Percentiles rank a stretch among this genome's conserved stretches.
Evolutionary conservation across 148 eudicot species (phyloP).

Genomic region (Camellia lanceoleosa): DNA sequence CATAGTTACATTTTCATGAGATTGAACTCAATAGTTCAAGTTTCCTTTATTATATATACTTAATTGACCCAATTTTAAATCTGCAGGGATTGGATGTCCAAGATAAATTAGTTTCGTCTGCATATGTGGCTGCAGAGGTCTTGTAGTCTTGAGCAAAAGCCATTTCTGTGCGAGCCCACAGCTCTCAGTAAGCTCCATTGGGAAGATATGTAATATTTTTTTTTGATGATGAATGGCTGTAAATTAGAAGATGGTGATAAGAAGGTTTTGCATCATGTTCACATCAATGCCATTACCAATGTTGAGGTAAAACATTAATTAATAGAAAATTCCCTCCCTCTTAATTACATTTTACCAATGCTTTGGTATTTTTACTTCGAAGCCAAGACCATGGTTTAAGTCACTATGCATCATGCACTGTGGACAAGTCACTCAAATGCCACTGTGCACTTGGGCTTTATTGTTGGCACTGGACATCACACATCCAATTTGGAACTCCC

Average conservation of each 20-base stretch:
- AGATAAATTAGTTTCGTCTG: not conserved
- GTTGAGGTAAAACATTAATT: not conserved
- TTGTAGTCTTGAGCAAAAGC: slow-evolving; percentile 5
- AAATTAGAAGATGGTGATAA: not conserved
- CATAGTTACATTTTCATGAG: not conserved
- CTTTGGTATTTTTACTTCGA: not conserved
- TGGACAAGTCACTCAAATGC: not conserved
- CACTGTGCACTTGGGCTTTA: not conserved
- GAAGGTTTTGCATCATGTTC: not conserved
- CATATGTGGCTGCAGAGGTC: not conserved
- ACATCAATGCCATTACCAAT: not conserved
- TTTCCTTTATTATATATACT: not conserved
- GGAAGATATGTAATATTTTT: not conserved
- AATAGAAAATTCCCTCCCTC: slow-evolving; percentile 9
- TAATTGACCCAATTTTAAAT: not conserved
- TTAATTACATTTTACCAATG: not conserved
- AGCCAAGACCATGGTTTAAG: not conserved
- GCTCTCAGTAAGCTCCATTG: not conserved
- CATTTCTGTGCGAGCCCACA: not conserved
- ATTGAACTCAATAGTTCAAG: not conserved
- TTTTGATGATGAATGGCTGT: not conserved
- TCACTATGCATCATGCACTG: not conserved
- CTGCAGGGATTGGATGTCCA: slow-evolving; percentile 15
- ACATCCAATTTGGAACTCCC: slow-evolving; percentile 8
- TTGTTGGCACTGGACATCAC: not conserved